Base-by-base conservation (phyloP, 805 yeast species). In the Candida silvicultrix region DNA sequence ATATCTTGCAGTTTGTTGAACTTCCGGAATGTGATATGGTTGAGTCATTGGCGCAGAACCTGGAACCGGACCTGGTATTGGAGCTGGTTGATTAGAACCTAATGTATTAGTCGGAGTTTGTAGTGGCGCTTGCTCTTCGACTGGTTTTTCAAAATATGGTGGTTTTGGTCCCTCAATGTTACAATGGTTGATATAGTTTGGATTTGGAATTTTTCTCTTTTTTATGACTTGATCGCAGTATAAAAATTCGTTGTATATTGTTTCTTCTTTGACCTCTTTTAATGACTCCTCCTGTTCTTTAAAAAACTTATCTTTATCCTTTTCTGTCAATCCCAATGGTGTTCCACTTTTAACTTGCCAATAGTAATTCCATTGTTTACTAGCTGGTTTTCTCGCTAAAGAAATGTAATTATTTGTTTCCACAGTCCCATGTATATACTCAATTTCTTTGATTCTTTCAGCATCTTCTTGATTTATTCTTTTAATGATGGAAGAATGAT, bases 381-480 rank as follows among this genome's bases (percentile, higher is more conserved):
- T 60, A 51, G 81, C 63, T 28, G 68, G 53, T 5, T 64, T 55
- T 45, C 81, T 57, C 15, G 70, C 68, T 41, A 65, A 65, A 49
- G 70, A 69, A 40, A 76, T 51, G 34, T 73, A 69, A 39, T 68
- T 68, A 52, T 75, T 75, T 19, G 72, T 50, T 28, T 71, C 70
- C 25, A 76, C 74, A 9, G 71, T 63, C 38, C 78, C 77, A 48
- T 77, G 82, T 7, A 68, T 50, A 50, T 73, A 72, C 50, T 77
- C 81, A 31, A 76, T 56, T 49, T 74, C 77, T 46, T 63, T 70
- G 20, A 77, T 60, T 28, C 69, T 62, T 50, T 68, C 56, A 59
- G 62, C 38, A 63, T 60, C 56, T 58, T 62, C 58, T 42, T 45
- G 45, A 44, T 59, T 49, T 45, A 64, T 54, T 65, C 68, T 56